phyloP scores from a whole-genome alignment of 2,329 filamentous ascomycete species.

The Thelonectria olida region DNA sequence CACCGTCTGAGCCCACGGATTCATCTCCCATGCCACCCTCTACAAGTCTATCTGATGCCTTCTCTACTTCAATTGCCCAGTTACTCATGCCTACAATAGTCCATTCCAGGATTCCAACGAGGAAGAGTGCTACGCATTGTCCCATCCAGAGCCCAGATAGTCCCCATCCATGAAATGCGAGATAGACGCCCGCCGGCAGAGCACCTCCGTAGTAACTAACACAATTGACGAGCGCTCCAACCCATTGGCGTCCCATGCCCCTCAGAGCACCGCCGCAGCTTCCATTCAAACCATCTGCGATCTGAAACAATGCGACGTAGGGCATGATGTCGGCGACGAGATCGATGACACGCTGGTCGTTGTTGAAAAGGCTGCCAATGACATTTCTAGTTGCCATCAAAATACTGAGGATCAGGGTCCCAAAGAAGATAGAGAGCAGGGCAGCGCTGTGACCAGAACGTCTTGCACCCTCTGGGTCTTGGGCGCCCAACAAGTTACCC shows the following conservation, averaged over 20 bases:
- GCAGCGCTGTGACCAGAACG: conserved; percentile 81
- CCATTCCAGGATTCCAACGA: conserved; percentile 84
- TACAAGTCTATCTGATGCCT: conserved; percentile 37
- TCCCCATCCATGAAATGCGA: conserved; percentile 89
- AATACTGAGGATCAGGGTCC: conserved; percentile 70
- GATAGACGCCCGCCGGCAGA: conserved; percentile 81
- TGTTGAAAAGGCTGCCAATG: conserved; percentile 84
- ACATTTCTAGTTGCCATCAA: conserved; percentile 76
- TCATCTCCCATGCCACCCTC: conserved; percentile 26
- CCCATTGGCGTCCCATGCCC: conserved; percentile 87
- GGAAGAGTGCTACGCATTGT: conserved; percentile 81
- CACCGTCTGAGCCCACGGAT: not conserved
- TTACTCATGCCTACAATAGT: conserved; percentile 78
- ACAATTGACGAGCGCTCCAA: conserved; percentile 84
- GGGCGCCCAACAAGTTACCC: conserved; percentile 81
- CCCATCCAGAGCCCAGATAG: conserved; percentile 83
- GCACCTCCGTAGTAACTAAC: conserved; percentile 86
- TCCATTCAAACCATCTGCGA: conserved; percentile 87
- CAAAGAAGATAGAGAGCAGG: conserved; percentile 75
- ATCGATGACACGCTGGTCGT: conserved; percentile 74
- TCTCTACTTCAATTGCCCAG: conserved; percentile 64
- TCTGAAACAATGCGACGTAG: conserved; percentile 88
- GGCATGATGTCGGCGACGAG: conserved; percentile 84
- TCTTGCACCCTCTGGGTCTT: conserved; percentile 71
- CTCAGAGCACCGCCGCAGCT: conserved; percentile 82